These are phyloP conservation scores for Stevia rebaudiana DNA, from an alignment of 140 eudicot species.

Conservation along the genomic window DNA sequence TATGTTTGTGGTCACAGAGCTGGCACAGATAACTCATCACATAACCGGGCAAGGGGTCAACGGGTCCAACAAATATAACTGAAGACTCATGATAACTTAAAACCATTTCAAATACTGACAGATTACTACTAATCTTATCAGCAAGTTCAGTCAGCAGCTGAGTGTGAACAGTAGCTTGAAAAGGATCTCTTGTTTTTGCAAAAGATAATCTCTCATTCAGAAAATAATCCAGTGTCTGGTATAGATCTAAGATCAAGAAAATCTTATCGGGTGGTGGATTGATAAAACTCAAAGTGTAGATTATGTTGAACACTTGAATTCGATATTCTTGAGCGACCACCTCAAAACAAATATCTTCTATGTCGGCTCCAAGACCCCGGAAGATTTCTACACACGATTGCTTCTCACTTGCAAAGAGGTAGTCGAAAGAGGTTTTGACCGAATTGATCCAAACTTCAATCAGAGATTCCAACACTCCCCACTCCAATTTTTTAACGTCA, in stretches of 20 bases:
- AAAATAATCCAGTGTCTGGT: constrained; percentile 12
- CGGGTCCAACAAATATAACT: constrained; percentile 11
- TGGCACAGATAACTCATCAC: constrained; percentile 21
- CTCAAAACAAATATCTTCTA: constrained; percentile 15
- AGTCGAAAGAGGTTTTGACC: constrained; percentile 17
- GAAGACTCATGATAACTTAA: constrained; percentile 14
- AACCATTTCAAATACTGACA: constrained; percentile 23
- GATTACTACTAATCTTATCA: constrained; percentile 10
- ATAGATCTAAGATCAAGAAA: constrained; percentile 21
- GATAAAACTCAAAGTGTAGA: constrained; percentile 14
- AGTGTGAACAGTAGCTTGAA: neutral
- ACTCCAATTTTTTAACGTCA: constrained; percentile 18
- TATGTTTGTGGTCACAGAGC: constrained; percentile 22
- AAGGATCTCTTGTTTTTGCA: neutral
- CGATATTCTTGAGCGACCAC: constrained; percentile 14
- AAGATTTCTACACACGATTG: constrained; percentile 22
- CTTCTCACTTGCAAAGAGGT: constrained; percentile 21
- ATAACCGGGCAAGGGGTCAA: constrained; percentile 24
- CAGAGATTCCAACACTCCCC: constrained; percentile 21
- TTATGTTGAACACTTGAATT: constrained; percentile 18
- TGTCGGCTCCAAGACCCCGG: constrained; percentile 14
- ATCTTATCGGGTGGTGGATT: constrained; percentile 24
- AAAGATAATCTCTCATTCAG: neutral
- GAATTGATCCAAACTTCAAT: constrained; percentile 28
- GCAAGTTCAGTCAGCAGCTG: constrained; percentile 16